Evolutionary conservation across 2,329 filamentous ascomycete genomes (phyloP), one percentile per base, ranked within the genome.

Genomic region (Fusarium concolor): DNA sequence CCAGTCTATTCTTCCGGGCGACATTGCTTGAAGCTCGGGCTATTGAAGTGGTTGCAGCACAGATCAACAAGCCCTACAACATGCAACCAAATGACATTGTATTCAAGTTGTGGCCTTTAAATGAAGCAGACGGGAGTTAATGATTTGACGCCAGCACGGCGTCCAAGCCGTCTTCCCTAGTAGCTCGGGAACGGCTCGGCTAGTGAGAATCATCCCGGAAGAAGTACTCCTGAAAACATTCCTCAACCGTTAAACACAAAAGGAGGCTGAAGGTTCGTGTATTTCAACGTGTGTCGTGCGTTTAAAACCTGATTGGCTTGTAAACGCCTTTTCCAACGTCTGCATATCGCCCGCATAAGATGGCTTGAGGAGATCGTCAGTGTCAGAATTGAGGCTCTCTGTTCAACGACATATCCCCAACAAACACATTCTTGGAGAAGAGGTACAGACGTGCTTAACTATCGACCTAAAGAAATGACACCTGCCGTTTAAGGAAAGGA

Each of bases 291-390:
- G 77, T 71, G 0, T 91, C 89, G 89, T 82, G 29, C 85, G 8
- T 80, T 88, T 57, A 89, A 89, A 0, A 81, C 91, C 14, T 74
- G 89, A 41, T 76, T 91, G 17, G 89, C 86, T 6, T 82, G 83
- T 2, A 53, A 89, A 89, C 0, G 87, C 84, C 84, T 85, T 88
- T 71, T 84, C 86, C 10, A 79, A 81, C 61, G 79, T 83, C 3
- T 80, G 86, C 46, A 82, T 84, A 54, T 82, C 85, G n/a, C 78
- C 78, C 3, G 78, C 76, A 15, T 81, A 78, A 79, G 88, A 89
- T 1, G 89, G 88, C 1, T 66, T 91, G 44, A 89, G 89, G 0
- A 92, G 79, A 76, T 91, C 46, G 86, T 89, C 14, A 91, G 88
- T 73, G 85, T 92, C 0, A 46, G 88, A 64, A 89, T 89, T 0